phyloP scores from a whole-genome alignment of 2,329 filamentous ascomycete species.

The Ascochyta lentis region DNA sequence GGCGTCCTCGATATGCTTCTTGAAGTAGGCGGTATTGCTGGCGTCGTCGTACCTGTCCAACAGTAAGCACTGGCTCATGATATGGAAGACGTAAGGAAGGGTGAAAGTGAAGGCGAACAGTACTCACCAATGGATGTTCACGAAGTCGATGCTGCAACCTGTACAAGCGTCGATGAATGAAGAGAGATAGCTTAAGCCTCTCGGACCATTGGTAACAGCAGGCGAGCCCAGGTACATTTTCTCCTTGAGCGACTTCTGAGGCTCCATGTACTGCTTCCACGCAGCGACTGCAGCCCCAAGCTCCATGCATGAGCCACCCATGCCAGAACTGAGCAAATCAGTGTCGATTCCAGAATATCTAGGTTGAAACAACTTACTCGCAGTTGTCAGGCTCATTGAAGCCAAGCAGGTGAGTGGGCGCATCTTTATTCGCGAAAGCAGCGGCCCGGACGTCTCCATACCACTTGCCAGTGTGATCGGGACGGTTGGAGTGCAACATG shows the following conservation, averaged over 20 bases:
- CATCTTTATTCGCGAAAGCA: not conserved
- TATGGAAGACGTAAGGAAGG: too few relatives aligned
- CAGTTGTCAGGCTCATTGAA: slow-evolving; percentile 49
- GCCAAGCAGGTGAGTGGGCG: slow-evolving; percentile 30
- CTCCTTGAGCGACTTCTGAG: slow-evolving; percentile 21
- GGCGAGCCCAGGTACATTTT: slow-evolving; percentile 40
- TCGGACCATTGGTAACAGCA: slow-evolving; percentile 37
- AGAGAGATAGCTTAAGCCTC: slow-evolving; percentile 34
- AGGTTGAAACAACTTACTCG: slow-evolving; percentile 18
- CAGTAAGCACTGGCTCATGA: not conserved
- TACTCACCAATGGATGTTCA: slow-evolving; percentile 42
- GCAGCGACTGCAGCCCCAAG: slow-evolving; percentile 18
- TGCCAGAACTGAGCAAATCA: slow-evolving; percentile 4
- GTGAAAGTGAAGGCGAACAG: too few relatives aligned
- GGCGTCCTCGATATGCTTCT: slow-evolving; percentile 43
- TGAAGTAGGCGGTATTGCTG: slow-evolving; percentile 36
- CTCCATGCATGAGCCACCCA: slow-evolving; percentile 36
- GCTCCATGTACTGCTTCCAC: slow-evolving; percentile 30
- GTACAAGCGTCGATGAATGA: slow-evolving; percentile 37
- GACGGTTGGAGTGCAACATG: slow-evolving; percentile 44
- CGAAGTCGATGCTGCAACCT: slow-evolving; percentile 44
- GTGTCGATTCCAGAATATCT: too few relatives aligned
- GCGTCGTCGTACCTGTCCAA: slow-evolving; percentile 30
- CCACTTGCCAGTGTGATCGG: slow-evolving; percentile 30
- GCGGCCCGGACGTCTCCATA: slow-evolving; percentile 19